Percentiles rank a stretch among this genome's conserved stretches.
These are phyloP conservation scores for Geranomyces variabilis DNA, from an alignment of 192 early-diverging fungal genomes.

Conservation along the genomic window DNA sequence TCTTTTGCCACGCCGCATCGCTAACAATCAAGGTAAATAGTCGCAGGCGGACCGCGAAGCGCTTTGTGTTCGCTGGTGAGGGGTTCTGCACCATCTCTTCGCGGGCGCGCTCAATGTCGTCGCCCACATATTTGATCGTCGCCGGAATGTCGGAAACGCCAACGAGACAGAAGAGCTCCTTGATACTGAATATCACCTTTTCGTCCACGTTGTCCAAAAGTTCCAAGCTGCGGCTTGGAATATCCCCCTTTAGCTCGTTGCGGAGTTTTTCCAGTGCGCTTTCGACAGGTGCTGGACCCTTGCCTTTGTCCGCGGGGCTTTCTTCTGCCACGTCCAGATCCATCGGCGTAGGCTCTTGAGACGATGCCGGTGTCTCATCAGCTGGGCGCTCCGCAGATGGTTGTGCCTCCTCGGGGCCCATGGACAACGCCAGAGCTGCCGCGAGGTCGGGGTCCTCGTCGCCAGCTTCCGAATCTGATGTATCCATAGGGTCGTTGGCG, in stretches of 20 bases:
- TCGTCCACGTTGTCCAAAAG: conserved; percentile 60
- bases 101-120: conserved; percentile 25
- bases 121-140: conserved; percentile 18
- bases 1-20: conserved; percentile 58
- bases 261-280: conserved; percentile 42
- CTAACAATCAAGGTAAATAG: conserved; percentile 63
- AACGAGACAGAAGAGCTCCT: conserved; percentile 64
- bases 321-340: conserved; percentile 19
- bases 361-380: neutral
- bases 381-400: neutral
- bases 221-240: conserved; percentile 39
- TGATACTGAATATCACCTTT: conserved; percentile 63
- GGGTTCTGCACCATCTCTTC: neutral
- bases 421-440: conserved; percentile 36
- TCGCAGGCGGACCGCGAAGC: conserved; percentile 54
- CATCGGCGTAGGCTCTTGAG: neutral
- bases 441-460: conserved; percentile 20
- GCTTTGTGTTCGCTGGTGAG: conserved; percentile 19
- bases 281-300: conserved; percentile 50
- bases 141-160: conserved; percentile 51
- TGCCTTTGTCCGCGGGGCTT: conserved; percentile 41
- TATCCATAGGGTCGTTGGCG: conserved; percentile 12
- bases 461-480: conserved; percentile 15
- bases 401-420: conserved; percentile 1
- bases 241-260: conserved; percentile 45